Evolutionary conservation across 2,329 filamentous ascomycete species (phyloP), one percentile per base, ranked within the genome.

Genomic region (Monosporascus cannonballus): DNA sequence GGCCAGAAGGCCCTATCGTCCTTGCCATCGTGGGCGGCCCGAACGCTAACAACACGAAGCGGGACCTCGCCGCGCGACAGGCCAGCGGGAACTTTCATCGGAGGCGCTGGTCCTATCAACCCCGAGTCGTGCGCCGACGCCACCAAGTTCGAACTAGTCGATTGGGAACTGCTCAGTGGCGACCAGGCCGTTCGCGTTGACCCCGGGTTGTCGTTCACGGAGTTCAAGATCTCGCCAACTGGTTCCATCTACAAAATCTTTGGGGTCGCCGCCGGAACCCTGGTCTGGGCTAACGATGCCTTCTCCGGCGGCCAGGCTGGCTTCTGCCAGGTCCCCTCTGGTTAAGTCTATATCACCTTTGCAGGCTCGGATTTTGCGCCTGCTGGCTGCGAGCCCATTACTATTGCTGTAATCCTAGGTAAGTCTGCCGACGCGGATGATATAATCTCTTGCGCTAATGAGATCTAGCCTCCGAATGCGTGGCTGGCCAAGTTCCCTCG

Each of bases 241-340:
- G 45, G 51, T 4, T 47, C 49, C 9, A 39, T 48, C 22, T 51
- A 51, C 44, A 48, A 17, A 17, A 53, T 52, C 4, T 49, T 46
- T 11, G 54, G 49, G 42, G 20, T 37, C 17, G 20, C 52, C 41
- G 36, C 39, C 18, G 36, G 24, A 38, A 22, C 47, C 30, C 47
- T 61, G 7, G 24, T 53, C 49, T 61, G 59, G 59, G 47, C 20
- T 45, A 61, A 61, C 48, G 47, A 34, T 11, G 48, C 45, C 2
- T 61, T 61, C 22, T 48, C 14, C 24, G 48, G 47, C 3, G 54
- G 52, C 45, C 9, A 36, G 25, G 54, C 58, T 4, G 51, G 47
- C n/a, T 61, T 57, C 49, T 61, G 58, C 49, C 34, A 51, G 37
- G 56, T 53, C 20, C 6, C 15, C 42, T 22, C 27, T n/a, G 59